phyloP scores from a whole-genome alignment of 176 grass and related monocot species.

The Alloteropsis semialata region DNA sequence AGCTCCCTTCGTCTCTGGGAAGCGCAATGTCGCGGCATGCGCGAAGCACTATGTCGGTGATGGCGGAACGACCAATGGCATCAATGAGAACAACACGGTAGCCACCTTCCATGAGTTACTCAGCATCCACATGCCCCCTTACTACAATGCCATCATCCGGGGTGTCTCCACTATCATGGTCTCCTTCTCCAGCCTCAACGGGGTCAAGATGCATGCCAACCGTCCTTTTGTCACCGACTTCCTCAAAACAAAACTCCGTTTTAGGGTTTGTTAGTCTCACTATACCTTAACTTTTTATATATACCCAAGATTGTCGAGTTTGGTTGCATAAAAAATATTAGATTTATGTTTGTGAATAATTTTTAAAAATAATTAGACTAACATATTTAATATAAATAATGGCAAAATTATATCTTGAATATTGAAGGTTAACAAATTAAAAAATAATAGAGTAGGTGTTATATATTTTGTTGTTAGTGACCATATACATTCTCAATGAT shows the following conservation, averaged over 20 bases:
- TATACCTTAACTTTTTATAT: too few relatives aligned
- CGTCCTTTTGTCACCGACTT: conserved; percentile 50
- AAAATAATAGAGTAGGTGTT: too few relatives aligned
- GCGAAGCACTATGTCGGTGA: conserved; percentile 74
- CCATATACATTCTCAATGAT: not conserved
- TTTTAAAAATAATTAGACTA: too few relatives aligned
- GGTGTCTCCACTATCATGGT: conserved; percentile 70
- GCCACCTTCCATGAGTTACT: conserved; percentile 40
- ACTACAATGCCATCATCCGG: conserved; percentile 48
- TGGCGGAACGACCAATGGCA: conserved; percentile 52
- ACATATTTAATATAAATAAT: too few relatives aligned
- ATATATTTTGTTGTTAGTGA: not conserved
- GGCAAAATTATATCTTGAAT: too few relatives aligned
- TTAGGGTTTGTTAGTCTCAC: conserved; percentile 57
- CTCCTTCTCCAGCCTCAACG: conserved; percentile 73
- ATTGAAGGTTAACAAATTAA: too few relatives aligned
- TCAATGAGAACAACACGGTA: conserved; percentile 60
- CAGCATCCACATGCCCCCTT: conserved; percentile 63
- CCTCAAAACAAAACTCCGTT: conserved; percentile 60
- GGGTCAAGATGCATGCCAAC: conserved; percentile 74
- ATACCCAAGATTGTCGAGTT: too few relatives aligned
- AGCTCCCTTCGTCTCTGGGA: conserved; percentile 44
- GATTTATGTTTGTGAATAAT: too few relatives aligned
- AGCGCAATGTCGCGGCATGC: conserved; percentile 53
- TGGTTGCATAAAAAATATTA: not conserved